Evolutionary conservation across 805 yeast genomes (phyloP), one percentile per base, ranked within the genome.

Genomic region (Hanseniaspora taiwanica): DNA sequence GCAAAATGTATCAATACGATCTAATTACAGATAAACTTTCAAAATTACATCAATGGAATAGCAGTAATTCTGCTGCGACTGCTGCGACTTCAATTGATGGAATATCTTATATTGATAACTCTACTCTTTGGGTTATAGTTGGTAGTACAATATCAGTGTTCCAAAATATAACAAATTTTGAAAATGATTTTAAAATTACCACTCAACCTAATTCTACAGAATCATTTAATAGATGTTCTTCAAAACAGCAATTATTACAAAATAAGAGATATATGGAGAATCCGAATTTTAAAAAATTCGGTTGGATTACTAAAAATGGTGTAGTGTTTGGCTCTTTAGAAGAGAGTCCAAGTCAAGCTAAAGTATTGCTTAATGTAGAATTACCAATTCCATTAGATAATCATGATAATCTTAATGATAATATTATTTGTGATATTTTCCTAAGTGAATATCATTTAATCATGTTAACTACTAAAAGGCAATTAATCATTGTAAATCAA

Each of bases 391-490:
- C 25, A 23, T 10, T 23, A 7, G 17, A 27, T 9, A 13, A 27
- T 9, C 54, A 54, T 8, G 51, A 59, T 1, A 42, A 47, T 1
- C 59, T 56, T 25, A 50, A 49, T n/a, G 54, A 18, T 6, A 27
- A 3, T 18, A n/a, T 27, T 6, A 16, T 42, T 19, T 16, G 31
- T 6, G 44, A 25, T 35, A 21, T 25, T 24, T 35, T 36, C 1
- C 48, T 79, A 21, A 69, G 81, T 0, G 65, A 68, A 37, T 79
- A 69, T 46, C 81, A 78, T 52, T 48, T 77, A 2, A 44, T 78
- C 1, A 44, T 74, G 4, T 53, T 78, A 3, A 36, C 41, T 12
- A 55, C 70, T 12, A 68, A 67, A 2, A 49, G 59, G 2, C 66
- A 66, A 39, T 52, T 68, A 16, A 44, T 74, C 4, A 49, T 66